Conservation (phyloP, 768 basidiomycete genomes). For the Lyophyllum decastes region DNA sequence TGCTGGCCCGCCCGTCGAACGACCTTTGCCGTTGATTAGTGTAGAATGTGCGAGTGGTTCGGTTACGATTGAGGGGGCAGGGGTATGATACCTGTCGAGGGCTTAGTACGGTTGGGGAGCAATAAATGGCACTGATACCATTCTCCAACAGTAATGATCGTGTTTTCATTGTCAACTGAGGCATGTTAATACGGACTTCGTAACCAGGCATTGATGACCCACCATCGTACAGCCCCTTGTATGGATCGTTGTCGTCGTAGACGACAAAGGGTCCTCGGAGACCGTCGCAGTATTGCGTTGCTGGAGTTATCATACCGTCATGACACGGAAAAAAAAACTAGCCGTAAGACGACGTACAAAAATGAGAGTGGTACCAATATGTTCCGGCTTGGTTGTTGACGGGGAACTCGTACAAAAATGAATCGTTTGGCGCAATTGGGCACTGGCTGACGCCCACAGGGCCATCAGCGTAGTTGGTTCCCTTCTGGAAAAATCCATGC, state of each 20-base stretch:
- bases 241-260: slow-evolving; percentile 37
- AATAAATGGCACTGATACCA: slow-evolving; percentile 31
- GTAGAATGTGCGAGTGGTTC: slow-evolving; percentile 12
- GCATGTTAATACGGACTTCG: too few relatives aligned
- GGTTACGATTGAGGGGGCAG: neutral
- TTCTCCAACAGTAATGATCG: slow-evolving; percentile 41
- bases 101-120: neutral
- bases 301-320: slow-evolving; percentile 30
- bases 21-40: slow-evolving; percentile 41
- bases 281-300: slow-evolving; percentile 43
- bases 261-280: slow-evolving; percentile 36
- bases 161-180: too few relatives aligned
- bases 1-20: slow-evolving; percentile 25
- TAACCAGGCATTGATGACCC: neutral
- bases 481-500: slow-evolving; percentile 34
- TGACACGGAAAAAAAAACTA: too few relatives aligned
- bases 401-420: slow-evolving; percentile 35
- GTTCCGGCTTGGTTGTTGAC: slow-evolving; percentile 32
- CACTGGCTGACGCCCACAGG: slow-evolving; percentile 33
- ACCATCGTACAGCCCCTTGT: slow-evolving; percentile 24
- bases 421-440: slow-evolving; percentile 32
- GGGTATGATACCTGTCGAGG: slow-evolving; percentile 18
- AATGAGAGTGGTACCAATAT: slow-evolving; percentile 19
- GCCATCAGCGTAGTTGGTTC: slow-evolving; percentile 34
- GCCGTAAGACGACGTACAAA: neutral